phyloP scores from a whole-genome alignment of 129 eudicot species.

The Flaveria trinervia region DNA sequence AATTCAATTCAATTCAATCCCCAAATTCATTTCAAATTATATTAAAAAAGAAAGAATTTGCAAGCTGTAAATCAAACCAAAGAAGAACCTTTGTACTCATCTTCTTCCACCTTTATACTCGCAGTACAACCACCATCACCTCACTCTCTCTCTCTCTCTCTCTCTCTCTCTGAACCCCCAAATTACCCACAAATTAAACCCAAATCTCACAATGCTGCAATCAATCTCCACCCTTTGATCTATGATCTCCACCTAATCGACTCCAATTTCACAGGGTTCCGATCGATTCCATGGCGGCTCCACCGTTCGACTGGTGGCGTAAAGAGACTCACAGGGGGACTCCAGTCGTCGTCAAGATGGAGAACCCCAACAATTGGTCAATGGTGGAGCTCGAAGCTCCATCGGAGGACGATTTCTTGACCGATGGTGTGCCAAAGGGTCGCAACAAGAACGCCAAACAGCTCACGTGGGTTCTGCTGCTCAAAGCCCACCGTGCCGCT shows the following conservation, averaged over 20 bases:
- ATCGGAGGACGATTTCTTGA: conserved; percentile 55
- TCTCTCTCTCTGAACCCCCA: conserved; percentile 25
- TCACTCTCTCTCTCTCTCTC: not conserved
- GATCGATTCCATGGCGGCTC: conserved; percentile 40
- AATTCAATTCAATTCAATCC: not conserved
- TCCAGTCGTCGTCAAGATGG: conserved; percentile 92
- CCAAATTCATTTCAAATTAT: not conserved
- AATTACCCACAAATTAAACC: not conserved
- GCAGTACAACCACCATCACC: conserved; percentile 14
- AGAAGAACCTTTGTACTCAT: conserved; percentile 43
- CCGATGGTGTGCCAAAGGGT: conserved; percentile 37
- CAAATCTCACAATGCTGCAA: conserved; percentile 30
- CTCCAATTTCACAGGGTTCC: not conserved
- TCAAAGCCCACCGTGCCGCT: conserved; percentile 91
- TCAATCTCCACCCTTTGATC: conserved; percentile 1
- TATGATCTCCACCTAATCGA: not conserved
- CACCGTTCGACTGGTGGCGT: conserved; percentile 77
- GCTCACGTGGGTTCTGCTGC: conserved; percentile 88
- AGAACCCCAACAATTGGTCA: conserved; percentile 95
- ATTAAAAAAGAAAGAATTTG: conserved; percentile 5
- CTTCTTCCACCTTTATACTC: conserved; percentile 35
- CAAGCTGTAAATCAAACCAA: conserved; percentile 51
- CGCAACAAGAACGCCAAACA: conserved; percentile 93
- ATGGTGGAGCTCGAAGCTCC: conserved; percentile 75
- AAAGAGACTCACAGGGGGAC: conserved; percentile 73